phyloP scores from a whole-genome alignment of 2,329 filamentous ascomycete species.

The Claviceps sp. region DNA sequence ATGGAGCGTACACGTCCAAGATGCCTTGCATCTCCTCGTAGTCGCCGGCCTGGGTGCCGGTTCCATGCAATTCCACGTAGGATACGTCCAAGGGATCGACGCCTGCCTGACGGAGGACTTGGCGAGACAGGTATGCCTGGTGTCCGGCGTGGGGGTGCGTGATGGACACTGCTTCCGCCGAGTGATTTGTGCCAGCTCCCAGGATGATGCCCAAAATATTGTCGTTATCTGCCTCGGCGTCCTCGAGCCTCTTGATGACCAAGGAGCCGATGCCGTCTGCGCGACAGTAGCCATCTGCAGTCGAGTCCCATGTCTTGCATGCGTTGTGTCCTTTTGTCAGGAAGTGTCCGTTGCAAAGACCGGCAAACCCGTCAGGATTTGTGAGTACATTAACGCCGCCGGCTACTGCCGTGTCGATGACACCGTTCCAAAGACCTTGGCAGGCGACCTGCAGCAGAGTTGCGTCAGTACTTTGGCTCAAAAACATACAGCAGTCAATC shows the following conservation, averaged over 20 bases:
- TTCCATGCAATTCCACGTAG: slow-evolving; percentile 88
- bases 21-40: slow-evolving; percentile 73
- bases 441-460: slow-evolving; percentile 13
- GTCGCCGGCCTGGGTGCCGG: slow-evolving; percentile 80
- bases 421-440: slow-evolving; percentile 4
- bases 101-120: slow-evolving; percentile 56
- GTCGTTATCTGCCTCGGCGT: slow-evolving; percentile 66
- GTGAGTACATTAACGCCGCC: slow-evolving; percentile 8
- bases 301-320: slow-evolving; percentile 66
- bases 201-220: slow-evolving; percentile 63
- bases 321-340: slow-evolving; percentile 2
- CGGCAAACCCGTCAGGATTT: slow-evolving; percentile 2
- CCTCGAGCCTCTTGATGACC: slow-evolving; percentile 66
- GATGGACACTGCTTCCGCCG: slow-evolving; percentile 67
- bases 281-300: slow-evolving; percentile 71
- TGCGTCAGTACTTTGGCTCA: slow-evolving; percentile 24
- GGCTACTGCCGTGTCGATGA: slow-evolving; percentile 2
- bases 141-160: slow-evolving; percentile 70
- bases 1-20: slow-evolving; percentile 40
- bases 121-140: slow-evolving; percentile 54
- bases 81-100: slow-evolving; percentile 64
- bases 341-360: slow-evolving; percentile 4
- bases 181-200: slow-evolving; percentile 68
- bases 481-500: slow-evolving; percentile 26
- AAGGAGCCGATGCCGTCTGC: slow-evolving; percentile 64